phyloP scores from a whole-genome alignment of 148 eudicot species.

The Rhododendron griersonianum region DNA sequence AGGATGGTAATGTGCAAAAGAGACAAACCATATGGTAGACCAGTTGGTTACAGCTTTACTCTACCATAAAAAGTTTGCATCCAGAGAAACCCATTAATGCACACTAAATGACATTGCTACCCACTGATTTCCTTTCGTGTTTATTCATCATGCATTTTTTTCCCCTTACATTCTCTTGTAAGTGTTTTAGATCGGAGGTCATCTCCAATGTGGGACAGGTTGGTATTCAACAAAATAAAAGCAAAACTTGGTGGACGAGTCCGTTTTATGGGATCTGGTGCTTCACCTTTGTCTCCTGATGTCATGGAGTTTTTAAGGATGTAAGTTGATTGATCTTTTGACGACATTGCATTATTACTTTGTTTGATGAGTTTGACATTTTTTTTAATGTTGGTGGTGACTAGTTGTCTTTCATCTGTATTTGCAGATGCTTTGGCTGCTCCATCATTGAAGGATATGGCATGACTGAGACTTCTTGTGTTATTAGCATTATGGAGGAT shows the following conservation, averaged over 20 bases:
- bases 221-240: conserved; percentile 86
- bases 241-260: conserved; percentile 87
- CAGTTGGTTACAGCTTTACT: background rate
- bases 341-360: background rate
- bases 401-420: background rate
- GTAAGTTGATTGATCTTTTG: conserved; percentile 44
- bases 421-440: conserved; percentile 75
- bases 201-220: conserved; percentile 77
- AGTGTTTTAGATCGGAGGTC: conserved; percentile 51
- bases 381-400: conserved; percentile 2
- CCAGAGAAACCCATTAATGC: background rate
- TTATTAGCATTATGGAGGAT: conserved; percentile 66
- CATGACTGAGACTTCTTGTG: conserved; percentile 91
- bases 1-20: background rate
- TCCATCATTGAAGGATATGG: conserved; percentile 81
- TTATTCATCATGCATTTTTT: background rate
- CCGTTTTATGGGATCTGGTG: conserved; percentile 77
- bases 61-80: background rate
- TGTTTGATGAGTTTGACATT: background rate
- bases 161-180: background rate
- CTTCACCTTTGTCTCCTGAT: conserved; percentile 89
- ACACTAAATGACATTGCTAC: background rate
- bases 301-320: conserved; percentile 82
- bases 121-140: background rate
- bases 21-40: background rate